Conservation (phyloP, 495 filamentous ascomycete genomes). For the Annulohypoxylon stygium region DNA sequence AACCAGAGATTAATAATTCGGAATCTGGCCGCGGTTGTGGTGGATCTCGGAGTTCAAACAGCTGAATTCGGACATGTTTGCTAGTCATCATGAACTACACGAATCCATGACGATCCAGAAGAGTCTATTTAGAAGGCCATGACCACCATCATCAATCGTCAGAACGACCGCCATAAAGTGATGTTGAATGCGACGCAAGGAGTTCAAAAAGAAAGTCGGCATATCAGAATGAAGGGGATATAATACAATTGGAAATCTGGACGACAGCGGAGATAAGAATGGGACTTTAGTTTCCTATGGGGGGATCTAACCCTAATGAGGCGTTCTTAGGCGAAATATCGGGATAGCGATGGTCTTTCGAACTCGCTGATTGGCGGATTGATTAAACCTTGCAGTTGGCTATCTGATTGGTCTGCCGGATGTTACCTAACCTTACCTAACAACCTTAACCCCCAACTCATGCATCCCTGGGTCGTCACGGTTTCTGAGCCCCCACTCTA, state of each 20-base stretch:
- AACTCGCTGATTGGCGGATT: constrained; percentile 16
- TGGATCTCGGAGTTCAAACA: constrained; percentile 3
- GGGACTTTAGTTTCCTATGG: constrained; percentile 2
- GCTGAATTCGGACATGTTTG: background rate
- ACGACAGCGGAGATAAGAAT: background rate
- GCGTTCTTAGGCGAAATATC: constrained; percentile 40
- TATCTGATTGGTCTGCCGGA: constrained; percentile 34
- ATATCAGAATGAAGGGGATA: constrained; percentile 5
- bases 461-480: constrained; percentile 6
- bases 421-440: constrained; percentile 9
- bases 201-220: constrained; percentile 4
- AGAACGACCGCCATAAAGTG: background rate
- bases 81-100: background rate
- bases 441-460: constrained; percentile 14
- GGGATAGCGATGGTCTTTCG: constrained; percentile 11
- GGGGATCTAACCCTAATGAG: constrained; percentile 31
- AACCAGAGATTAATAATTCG: background rate
- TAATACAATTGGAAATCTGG: background rate
- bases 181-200: background rate
- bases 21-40: background rate
- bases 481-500: background rate
- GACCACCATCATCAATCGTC: background rate
- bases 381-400: constrained; percentile 21
- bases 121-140: background rate
- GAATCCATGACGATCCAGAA: background rate